Evolutionary conservation across 169 alveolate genomes (phyloP).

Genomic region (Plasmodium vivax): DNA sequence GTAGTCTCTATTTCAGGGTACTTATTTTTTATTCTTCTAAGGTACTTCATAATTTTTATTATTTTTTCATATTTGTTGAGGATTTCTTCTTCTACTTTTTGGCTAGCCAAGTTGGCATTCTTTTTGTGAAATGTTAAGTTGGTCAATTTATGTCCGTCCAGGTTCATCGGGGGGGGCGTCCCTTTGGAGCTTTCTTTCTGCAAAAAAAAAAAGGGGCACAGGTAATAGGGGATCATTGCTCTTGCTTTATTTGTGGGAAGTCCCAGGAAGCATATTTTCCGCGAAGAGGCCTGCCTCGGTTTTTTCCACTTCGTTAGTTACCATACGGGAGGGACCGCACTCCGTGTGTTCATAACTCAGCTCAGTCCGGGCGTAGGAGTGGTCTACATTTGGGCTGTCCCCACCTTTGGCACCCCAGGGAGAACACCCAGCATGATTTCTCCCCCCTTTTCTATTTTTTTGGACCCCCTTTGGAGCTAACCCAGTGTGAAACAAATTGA

Average conservation of each 20-base stretch:
- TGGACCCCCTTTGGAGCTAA: background rate
- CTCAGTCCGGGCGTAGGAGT: background rate
- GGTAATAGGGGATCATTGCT: background rate
- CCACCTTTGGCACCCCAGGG: background rate
- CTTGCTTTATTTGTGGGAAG: background rate
- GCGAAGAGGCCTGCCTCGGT: background rate
- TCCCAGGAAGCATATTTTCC: background rate
- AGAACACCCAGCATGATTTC: background rate
- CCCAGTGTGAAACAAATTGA: constrained; percentile 8
- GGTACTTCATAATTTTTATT: constrained; percentile 57
- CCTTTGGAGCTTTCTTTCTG: background rate
- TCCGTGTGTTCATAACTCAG: background rate
- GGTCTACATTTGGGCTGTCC: background rate
- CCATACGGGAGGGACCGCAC: background rate
- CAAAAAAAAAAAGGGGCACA: background rate
- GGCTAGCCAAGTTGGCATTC: background rate
- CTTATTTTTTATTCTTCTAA: constrained; percentile 38
- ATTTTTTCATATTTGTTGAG: constrained; percentile 65
- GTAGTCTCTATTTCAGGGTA: constrained; percentile 62
- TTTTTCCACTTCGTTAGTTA: background rate
- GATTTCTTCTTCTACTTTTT: constrained; percentile 50
- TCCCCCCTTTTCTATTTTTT: background rate
- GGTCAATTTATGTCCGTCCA: background rate
- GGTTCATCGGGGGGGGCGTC: background rate
- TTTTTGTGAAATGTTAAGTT: constrained; percentile 1